These are phyloP conservation scores for Hymenoscyphus albidus DNA, from an alignment of 2,329 filamentous ascomycete species.

Conservation along the genomic window DNA sequence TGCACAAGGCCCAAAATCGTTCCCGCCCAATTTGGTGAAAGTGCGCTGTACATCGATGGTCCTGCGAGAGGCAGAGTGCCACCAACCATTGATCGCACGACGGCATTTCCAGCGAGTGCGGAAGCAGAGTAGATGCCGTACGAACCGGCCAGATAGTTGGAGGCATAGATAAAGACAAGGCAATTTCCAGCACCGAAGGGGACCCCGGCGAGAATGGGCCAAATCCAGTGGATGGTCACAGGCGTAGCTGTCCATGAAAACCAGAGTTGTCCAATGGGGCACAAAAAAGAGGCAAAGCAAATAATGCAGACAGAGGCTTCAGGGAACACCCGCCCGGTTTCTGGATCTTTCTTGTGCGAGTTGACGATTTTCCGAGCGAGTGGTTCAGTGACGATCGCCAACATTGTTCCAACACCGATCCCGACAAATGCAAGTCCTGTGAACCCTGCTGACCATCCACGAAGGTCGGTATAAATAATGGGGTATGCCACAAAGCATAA, in stretches of 20 bases:
- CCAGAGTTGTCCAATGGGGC: slow-evolving; percentile 75
- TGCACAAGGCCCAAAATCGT: slow-evolving; percentile 73
- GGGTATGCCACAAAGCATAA: slow-evolving; percentile 90
- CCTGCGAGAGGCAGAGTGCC: slow-evolving; percentile 75
- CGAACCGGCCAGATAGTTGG: slow-evolving; percentile 73
- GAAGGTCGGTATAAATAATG: slow-evolving; percentile 68
- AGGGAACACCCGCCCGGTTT: slow-evolving; percentile 67
- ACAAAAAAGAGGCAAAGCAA: slow-evolving; percentile 69
- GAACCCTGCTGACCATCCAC: slow-evolving; percentile 72
- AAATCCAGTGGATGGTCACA: slow-evolving; percentile 73
- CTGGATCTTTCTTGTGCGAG: slow-evolving; percentile 67
- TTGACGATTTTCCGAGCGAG: slow-evolving; percentile 76
- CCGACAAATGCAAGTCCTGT: slow-evolving; percentile 77
- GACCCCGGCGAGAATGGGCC: slow-evolving; percentile 72
- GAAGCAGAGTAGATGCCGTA: slow-evolving; percentile 81
- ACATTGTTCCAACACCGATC: slow-evolving; percentile 58
- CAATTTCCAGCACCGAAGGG: slow-evolving; percentile 76
- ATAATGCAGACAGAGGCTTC: slow-evolving; percentile 81
- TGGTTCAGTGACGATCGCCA: slow-evolving; percentile 63
- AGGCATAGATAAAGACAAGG: slow-evolving; percentile 75
- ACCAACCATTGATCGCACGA: slow-evolving; percentile 69
- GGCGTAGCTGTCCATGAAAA: slow-evolving; percentile 89
- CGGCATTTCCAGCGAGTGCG: slow-evolving; percentile 74
- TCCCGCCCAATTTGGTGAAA: slow-evolving; percentile 76
- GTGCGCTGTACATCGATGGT: slow-evolving; percentile 61